These are phyloP conservation scores for Panus rudis DNA, from an alignment of 768 basidiomycete genomes.

Conservation along the genomic window DNA sequence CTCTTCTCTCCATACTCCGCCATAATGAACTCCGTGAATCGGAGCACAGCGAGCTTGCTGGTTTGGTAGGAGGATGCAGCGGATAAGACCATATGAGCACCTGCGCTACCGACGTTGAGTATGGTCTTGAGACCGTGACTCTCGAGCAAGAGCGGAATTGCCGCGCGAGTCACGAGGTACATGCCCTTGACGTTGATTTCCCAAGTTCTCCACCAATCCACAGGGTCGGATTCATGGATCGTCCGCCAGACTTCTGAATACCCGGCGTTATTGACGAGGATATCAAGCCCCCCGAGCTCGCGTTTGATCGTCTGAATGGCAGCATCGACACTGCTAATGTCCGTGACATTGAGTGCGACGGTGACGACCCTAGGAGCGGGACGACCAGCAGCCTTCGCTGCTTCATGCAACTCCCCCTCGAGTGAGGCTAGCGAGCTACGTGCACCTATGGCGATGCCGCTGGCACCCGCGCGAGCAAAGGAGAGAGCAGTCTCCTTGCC, in stretches of 20 bases:
- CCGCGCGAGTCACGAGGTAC: constrained; percentile 8
- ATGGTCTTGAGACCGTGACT: constrained; percentile 8
- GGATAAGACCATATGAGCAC: background rate
- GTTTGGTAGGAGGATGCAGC: background rate
- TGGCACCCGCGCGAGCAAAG: constrained; percentile 23
- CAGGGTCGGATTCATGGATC: constrained; percentile 6
- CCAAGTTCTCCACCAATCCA: constrained; percentile 6
- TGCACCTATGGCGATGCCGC: constrained; percentile 16
- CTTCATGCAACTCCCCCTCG: background rate
- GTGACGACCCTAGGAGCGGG: constrained; percentile 13
- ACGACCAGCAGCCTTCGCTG: constrained; percentile 10
- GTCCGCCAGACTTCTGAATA: background rate
- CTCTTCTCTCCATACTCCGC: constrained; percentile 1
- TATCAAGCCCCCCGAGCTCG: constrained; percentile 23
- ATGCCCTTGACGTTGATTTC: constrained; percentile 7
- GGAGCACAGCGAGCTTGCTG: constrained; percentile 1
- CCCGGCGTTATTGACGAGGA: constrained; percentile 24
- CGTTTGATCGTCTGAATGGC: constrained; percentile 17
- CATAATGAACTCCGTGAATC: background rate
- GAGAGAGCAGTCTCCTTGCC: constrained; percentile 19
- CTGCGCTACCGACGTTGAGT: constrained; percentile 3
- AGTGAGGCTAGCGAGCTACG: constrained; percentile 3
- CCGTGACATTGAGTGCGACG: constrained; percentile 19
- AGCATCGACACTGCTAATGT: constrained; percentile 15
- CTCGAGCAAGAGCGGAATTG: constrained; percentile 5